Conservation (phyloP, 1,284 basidiomycete genomes). For the Leccinum subrobustum region DNA sequence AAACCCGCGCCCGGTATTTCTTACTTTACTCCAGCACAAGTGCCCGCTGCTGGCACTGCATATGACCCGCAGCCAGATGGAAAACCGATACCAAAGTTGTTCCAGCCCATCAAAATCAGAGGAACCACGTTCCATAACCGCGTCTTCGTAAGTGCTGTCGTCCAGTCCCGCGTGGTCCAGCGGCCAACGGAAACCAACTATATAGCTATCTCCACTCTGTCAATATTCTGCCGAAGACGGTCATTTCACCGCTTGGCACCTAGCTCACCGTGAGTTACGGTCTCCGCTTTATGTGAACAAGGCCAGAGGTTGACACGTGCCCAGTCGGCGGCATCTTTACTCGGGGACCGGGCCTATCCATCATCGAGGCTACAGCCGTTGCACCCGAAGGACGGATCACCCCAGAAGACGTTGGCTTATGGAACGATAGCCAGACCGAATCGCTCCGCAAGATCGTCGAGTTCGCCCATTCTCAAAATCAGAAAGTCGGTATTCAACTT, state of each 20-base stretch:
- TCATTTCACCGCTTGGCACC: constrained; percentile 49
- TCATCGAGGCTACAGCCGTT: constrained; percentile 63
- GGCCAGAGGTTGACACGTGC: background rate
- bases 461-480: constrained; percentile 71
- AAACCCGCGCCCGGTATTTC: constrained; percentile 40
- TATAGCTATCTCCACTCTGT: constrained; percentile 53
- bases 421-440: constrained; percentile 73
- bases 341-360: constrained; percentile 51
- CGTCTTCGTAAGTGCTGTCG: constrained; percentile 51
- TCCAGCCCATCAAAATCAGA: constrained; percentile 62
- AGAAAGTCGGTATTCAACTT: constrained; percentile 78
- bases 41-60: constrained; percentile 49
- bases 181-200: background rate
- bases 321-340: constrained; percentile 48
- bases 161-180: background rate
- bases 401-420: constrained; percentile 61
- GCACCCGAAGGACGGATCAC: constrained; percentile 57
- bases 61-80: constrained; percentile 42
- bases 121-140: constrained; percentile 71
- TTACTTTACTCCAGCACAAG: constrained; percentile 56
- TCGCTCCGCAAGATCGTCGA: constrained; percentile 70
- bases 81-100: constrained; percentile 54
- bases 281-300: background rate
- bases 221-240: constrained; percentile 66
- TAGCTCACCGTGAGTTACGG: constrained; percentile 44